These are phyloP conservation scores for Acer campestre DNA, from an alignment of 345 rosid genomes.

Conservation along the genomic window DNA sequence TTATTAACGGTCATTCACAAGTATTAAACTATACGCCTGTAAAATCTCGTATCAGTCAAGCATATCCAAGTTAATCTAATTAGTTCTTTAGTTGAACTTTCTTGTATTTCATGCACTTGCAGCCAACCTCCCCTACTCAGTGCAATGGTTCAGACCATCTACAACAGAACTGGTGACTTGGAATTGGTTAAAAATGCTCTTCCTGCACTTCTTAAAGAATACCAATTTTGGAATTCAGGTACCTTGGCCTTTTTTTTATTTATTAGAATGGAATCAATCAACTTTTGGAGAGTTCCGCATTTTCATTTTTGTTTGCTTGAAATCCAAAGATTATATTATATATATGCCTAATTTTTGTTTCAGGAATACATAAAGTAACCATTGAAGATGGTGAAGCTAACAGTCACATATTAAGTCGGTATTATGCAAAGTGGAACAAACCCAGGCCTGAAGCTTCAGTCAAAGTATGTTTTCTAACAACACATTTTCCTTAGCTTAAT, in stretches of 20 bases:
- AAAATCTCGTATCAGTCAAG: not conserved
- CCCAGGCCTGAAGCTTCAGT: conserved; percentile 84
- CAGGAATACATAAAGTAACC: conserved; percentile 69
- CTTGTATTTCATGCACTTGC: conserved; percentile 10
- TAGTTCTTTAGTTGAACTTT: not conserved
- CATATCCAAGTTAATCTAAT: not conserved
- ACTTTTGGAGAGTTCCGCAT: not conserved
- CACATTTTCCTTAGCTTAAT: not conserved
- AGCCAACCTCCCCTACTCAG: conserved; percentile 95
- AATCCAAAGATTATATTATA: not conserved
- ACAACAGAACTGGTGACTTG: conserved; percentile 60
- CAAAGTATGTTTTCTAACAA: conserved; percentile 42
- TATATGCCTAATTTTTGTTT: conserved; percentile 5
- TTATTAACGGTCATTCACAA: not conserved
- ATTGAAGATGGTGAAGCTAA: conserved; percentile 48
- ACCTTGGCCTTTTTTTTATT: not conserved
- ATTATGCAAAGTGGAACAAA: conserved; percentile 88
- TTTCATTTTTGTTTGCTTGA: conserved; percentile 1
- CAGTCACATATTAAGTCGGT: conserved; percentile 64
- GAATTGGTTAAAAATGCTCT: conserved; percentile 56
- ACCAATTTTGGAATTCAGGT: conserved; percentile 85
- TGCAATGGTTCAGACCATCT: conserved; percentile 78
- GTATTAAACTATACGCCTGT: not conserved
- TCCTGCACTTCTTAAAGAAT: conserved; percentile 74
- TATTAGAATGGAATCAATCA: not conserved